Evolutionary conservation across 257 asterid genomes (phyloP), one percentile per base, ranked within the genome.

Genomic region (Echites panduratus): DNA sequence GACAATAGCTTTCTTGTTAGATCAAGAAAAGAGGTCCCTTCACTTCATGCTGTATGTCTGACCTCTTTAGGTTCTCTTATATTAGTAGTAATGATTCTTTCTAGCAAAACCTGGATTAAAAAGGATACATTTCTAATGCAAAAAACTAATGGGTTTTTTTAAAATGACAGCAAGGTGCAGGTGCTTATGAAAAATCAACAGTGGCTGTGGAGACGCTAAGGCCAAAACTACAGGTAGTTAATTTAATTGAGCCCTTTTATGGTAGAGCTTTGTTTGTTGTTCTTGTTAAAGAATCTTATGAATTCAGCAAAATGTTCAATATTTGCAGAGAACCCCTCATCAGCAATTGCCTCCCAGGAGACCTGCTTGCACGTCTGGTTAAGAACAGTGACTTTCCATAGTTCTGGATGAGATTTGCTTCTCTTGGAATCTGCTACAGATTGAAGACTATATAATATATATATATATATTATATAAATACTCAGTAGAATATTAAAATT

Each of bases 341-440:
- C 97, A 92, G 73, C 98, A 90, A 75, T 75, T 90, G 69, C 98
- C 98, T 17, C 97, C 97, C 13, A 77, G 97, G 54, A 87, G 91
- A 74, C 98, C 98, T 24, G 49, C 79, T 49, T 77, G 75, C 66
- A 73, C 70, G 0, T 73, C 77, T 1, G 72, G 71, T 35, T 22
- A 57, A 10, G 68, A 54, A 26, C 4, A 14, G 14, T 7, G 19
- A 9, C 45, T 32, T 27, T 24, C 43, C 69, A 24, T 16, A 62
- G 5, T 62, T 38, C 67, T 32, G 12, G 9, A 29, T n/a, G 10
- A 24, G 9, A 24, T n/a, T 4, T 26, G 64, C 19, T 52, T 32
- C 38, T 32, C 38, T 52, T 52, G 58, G 58, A 19, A 52, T 52
- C 5, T 53, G 27, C 24, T 13, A 3, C 54, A 56, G 64, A 40